Evolutionary conservation across 2,329 filamentous ascomycete genomes (phyloP).

Genomic region (Exophiala aquamarina): DNA sequence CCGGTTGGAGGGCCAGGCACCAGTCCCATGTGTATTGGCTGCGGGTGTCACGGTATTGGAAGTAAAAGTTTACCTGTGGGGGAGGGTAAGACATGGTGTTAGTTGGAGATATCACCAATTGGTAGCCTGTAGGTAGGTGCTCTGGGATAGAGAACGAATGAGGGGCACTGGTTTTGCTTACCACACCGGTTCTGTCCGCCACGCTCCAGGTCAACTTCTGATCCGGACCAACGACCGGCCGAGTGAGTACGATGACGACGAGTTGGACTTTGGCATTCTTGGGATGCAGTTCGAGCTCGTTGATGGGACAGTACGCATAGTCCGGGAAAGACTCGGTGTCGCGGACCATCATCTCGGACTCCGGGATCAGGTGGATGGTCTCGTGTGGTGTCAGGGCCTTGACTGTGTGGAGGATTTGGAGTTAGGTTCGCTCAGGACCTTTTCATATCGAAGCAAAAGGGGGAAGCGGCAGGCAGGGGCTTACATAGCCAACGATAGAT

Average conservation of each 20-base stretch:
- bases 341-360: constrained; percentile 17
- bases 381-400: constrained; percentile 22
- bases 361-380: constrained; percentile 24
- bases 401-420: constrained; percentile 16
- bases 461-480: too few relatives aligned
- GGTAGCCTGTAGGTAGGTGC: too few relatives aligned
- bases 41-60: constrained; percentile 22
- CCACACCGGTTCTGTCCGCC: constrained; percentile 24
- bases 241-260: constrained; percentile 22
- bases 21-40: constrained; percentile 28
- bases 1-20: constrained; percentile 22
- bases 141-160: too few relatives aligned
- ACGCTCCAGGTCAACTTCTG: constrained; percentile 24
- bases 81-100: too few relatives aligned
- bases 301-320: constrained; percentile 24
- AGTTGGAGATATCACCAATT: too few relatives aligned
- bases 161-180: too few relatives aligned
- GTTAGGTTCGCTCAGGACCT: too few relatives aligned
- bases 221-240: constrained; percentile 17
- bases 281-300: constrained; percentile 11
- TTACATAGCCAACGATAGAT: constrained; percentile 27
- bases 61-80: constrained; percentile 28
- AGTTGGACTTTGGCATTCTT: constrained; percentile 27
- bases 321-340: constrained; percentile 21
- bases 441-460: too few relatives aligned